Evolutionary conservation across 495 filamentous ascomycete genomes (phyloP).

Genomic region (Penicillium goetzii): DNA sequence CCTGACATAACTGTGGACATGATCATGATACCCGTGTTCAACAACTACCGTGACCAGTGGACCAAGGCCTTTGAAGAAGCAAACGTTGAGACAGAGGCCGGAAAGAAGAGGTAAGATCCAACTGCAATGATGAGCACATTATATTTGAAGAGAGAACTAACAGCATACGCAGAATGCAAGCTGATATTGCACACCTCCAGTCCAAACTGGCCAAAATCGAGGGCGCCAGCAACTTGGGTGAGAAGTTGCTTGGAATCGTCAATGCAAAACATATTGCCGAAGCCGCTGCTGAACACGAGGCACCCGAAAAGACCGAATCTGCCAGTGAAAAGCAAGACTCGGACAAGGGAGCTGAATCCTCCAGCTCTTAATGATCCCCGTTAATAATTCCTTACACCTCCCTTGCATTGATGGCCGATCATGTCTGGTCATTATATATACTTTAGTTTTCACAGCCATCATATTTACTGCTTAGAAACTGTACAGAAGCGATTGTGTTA

Average conservation of each 20-base stretch:
- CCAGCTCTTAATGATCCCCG: constrained; percentile 17
- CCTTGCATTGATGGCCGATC: neutral
- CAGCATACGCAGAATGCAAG: constrained; percentile 65
- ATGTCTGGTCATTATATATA: constrained; percentile 21
- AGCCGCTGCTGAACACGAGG: constrained; percentile 13
- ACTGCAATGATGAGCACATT: neutral
- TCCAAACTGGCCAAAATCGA: constrained; percentile 75
- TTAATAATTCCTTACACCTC: neutral
- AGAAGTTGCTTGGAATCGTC: constrained; percentile 68
- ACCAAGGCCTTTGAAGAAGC: constrained; percentile 73
- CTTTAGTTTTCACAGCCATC: constrained; percentile 10
- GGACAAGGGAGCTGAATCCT: constrained; percentile 22
- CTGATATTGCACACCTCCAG: constrained; percentile 79
- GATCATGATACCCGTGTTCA: constrained; percentile 92
- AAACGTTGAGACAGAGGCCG: constrained; percentile 64
- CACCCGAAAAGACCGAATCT: constrained; percentile 17
- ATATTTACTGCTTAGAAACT: constrained; percentile 9
- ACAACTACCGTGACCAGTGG: constrained; percentile 82
- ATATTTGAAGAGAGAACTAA: constrained; percentile 20
- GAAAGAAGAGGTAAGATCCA: constrained; percentile 69
- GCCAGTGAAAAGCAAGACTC: constrained; percentile 19
- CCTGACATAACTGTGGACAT: constrained; percentile 74
- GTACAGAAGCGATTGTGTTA: constrained; percentile 23
- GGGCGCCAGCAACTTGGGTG: constrained; percentile 72
- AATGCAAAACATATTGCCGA: constrained; percentile 56